phyloP scores from a whole-genome alignment of 495 filamentous ascomycete species.

The Aspergillus sclerotiicarbonarius region DNA sequence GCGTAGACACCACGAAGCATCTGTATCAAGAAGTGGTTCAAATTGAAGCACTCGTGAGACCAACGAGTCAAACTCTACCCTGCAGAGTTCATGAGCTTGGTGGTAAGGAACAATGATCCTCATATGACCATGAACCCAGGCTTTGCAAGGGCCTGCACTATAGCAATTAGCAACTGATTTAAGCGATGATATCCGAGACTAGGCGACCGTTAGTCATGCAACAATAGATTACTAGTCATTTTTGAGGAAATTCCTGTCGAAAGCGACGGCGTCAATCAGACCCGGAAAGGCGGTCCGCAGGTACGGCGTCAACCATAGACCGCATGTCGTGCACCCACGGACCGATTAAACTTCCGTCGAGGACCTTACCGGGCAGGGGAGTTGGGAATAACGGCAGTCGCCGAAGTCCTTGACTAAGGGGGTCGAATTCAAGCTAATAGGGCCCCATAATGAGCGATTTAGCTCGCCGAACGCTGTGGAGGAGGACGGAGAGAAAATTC shows the following conservation, averaged over 20 bases:
- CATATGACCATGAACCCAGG: too few species aligned
- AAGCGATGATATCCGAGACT: background rate
- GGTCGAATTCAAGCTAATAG: background rate
- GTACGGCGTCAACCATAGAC: background rate
- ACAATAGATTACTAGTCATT: background rate
- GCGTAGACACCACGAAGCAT: too few species aligned
- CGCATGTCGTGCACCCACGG: background rate
- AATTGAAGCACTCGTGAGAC: too few species aligned
- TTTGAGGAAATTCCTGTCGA: too few species aligned
- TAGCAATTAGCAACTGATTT: background rate
- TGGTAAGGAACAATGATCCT: too few species aligned
- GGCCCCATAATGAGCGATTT: background rate
- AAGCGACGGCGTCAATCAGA: background rate
- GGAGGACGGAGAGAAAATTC: constrained; percentile 2
- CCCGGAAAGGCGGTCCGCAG: constrained; percentile 4
- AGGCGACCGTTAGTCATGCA: background rate
- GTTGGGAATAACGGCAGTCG: background rate
- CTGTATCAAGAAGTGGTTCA: too few species aligned
- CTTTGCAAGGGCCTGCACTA: background rate
- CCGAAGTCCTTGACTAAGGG: constrained; percentile 1
- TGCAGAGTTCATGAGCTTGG: too few species aligned
- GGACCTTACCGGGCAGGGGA: background rate
- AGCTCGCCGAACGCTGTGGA: background rate
- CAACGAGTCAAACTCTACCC: too few species aligned
- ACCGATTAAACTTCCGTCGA: background rate